A percentile compares a stretch with the other conserved stretches of the same genome.
Evolutionary conservation across 345 rosid genomes (phyloP).

Genomic region (Erodium maritimum): DNA sequence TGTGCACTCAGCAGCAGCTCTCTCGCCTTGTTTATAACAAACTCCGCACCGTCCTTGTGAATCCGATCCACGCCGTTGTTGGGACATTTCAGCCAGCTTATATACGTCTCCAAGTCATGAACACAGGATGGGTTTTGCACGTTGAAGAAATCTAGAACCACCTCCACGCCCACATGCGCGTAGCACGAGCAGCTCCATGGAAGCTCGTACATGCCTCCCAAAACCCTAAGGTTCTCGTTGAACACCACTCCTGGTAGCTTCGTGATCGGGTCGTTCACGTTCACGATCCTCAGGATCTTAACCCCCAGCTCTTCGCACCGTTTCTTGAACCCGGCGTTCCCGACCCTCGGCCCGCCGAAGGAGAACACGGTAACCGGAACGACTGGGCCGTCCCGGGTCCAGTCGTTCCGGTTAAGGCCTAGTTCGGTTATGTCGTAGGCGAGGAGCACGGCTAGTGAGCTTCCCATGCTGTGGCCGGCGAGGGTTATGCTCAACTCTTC

Average conservation of each 20-base stretch:
- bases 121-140: constrained; percentile 62
- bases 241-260: constrained; percentile 73
- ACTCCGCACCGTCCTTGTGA: too few species aligned
- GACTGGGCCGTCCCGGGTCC: background rate
- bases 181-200: constrained; percentile 83
- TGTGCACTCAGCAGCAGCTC: too few species aligned
- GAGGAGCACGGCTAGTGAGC: constrained; percentile 69
- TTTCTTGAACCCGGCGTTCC: constrained; percentile 56
- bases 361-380: constrained; percentile 61
- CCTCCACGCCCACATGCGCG: constrained; percentile 72
- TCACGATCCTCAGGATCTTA: constrained; percentile 58
- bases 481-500: constrained; percentile 47
- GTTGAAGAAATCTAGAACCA: constrained; percentile 55
- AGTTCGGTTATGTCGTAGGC: constrained; percentile 78
- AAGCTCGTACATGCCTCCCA: constrained; percentile 48
- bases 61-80: background rate
- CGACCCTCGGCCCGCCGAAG: constrained; percentile 88
- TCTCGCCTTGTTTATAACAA: too few species aligned
- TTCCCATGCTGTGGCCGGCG: constrained; percentile 90
- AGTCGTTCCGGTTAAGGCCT: constrained; percentile 27
- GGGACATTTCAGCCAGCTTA: constrained; percentile 34
- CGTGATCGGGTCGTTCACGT: constrained; percentile 70
- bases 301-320: constrained; percentile 78
- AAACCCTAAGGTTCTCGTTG: constrained; percentile 61
- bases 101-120: constrained; percentile 66